Evolutionary conservation across 257 asterid species (phyloP).

Genomic region (Solanum clarkiae): DNA sequence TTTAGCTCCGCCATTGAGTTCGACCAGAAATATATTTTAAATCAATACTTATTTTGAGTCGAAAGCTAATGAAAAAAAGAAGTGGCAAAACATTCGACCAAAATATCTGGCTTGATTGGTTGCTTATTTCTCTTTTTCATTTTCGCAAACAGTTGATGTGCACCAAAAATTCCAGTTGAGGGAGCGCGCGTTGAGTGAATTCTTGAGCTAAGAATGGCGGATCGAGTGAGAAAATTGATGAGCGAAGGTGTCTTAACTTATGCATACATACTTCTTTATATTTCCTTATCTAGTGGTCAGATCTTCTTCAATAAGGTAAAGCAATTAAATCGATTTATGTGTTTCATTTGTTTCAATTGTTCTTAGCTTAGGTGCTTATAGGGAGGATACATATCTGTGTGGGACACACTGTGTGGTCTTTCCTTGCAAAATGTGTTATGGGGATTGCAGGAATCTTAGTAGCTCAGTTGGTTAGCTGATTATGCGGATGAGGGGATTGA

Average conservation of each 20-base stretch:
- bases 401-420: background rate
- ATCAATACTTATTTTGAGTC: background rate
- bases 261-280: constrained; percentile 50
- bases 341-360: background rate
- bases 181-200: background rate
- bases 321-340: background rate
- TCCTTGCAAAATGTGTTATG: background rate
- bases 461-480: background rate
- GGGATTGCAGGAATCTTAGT: background rate
- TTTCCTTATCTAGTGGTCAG: background rate
- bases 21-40: background rate
- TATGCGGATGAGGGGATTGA: background rate
- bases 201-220: constrained; percentile 26
- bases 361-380: background rate
- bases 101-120: background rate
- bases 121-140: background rate
- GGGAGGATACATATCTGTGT: background rate
- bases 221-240: constrained; percentile 36
- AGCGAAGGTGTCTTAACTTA: constrained; percentile 49
- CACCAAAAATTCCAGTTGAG: background rate
- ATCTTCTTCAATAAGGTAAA: constrained; percentile 56
- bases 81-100: background rate
- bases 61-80: background rate
- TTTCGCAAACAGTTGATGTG: background rate
- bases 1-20: no score